A percentile compares a stretch with the other conserved stretches of the same genome.
Evolutionary conservation across 2,329 filamentous ascomycete species (phyloP).

Genomic region (Fusarium newnesense): DNA sequence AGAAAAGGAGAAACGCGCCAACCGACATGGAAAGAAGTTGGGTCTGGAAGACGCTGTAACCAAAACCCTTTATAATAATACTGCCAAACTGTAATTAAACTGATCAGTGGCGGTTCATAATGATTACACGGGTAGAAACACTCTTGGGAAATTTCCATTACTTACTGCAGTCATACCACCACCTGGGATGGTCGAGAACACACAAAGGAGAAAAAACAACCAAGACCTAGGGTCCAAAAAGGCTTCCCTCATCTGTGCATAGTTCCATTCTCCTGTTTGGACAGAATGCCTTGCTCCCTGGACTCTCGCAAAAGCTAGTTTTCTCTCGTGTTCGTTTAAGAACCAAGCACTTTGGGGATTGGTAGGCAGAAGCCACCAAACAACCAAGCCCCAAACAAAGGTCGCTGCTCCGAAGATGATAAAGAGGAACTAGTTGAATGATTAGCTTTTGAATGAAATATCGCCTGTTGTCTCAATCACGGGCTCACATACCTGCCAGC

Average conservation of each 20-base stretch:
- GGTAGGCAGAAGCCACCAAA: not conserved
- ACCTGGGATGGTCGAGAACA: not conserved
- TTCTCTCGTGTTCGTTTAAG: not conserved
- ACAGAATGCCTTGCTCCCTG: not conserved
- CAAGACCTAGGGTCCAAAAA: not conserved
- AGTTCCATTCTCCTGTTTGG: not conserved
- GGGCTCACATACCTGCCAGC: not conserved
- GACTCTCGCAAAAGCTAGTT: not conserved
- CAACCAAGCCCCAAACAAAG: not conserved
- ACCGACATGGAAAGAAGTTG: not conserved
- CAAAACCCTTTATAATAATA: not conserved
- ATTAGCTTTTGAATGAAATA: not conserved
- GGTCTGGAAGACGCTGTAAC: not conserved
- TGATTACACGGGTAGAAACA: not conserved
- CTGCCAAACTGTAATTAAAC: not conserved
- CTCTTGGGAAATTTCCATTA: not conserved
- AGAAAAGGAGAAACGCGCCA: not conserved
- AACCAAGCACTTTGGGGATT: not conserved
- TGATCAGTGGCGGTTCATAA: not conserved
- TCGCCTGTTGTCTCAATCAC: not conserved
- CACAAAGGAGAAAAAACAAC: not conserved
- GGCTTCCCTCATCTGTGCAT: not conserved
- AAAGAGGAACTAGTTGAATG: not conserved
- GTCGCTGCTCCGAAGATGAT: not conserved
- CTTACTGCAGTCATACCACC: not conserved